These are phyloP conservation scores for Ceratobasidium sp. DNA, from an alignment of 1,284 basidiomycete genomes.

Conservation along the genomic window DNA sequence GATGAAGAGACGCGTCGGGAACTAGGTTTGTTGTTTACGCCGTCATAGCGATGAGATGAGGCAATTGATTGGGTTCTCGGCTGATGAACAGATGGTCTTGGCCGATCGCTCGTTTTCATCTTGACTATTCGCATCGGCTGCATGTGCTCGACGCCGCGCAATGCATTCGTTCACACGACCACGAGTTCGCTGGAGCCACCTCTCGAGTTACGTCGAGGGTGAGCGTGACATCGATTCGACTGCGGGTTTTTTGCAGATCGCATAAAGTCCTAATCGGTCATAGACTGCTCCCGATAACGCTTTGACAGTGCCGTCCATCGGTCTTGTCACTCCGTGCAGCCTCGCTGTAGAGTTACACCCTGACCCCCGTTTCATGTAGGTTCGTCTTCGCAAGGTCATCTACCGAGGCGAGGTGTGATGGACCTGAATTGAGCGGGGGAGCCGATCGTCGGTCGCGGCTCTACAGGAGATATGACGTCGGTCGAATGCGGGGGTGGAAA, in stretches of 20 bases:
- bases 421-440: neutral
- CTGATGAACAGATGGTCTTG: neutral
- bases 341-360: neutral
- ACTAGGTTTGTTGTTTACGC: neutral
- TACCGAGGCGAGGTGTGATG: neutral
- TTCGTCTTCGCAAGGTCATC: neutral
- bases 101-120: neutral
- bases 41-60: conserved; percentile 4
- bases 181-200: too few relatives aligned
- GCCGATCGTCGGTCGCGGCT: neutral
- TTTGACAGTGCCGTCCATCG: too few relatives aligned
- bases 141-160: neutral
- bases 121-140: neutral
- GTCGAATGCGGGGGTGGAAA: too few relatives aligned
- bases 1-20: neutral
- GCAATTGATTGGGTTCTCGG: neutral
- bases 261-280: neutral
- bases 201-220: conserved; percentile 4
- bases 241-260: neutral
- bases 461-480: too few relatives aligned
- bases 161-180: too few relatives aligned
- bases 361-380: conserved; percentile 13
- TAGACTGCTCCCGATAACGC: neutral
- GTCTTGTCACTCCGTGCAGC: too few relatives aligned
- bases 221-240: neutral